Evolutionary conservation across 2,329 filamentous ascomycete species (phyloP).

Genomic region (Pseudogymnoascus sp.): DNA sequence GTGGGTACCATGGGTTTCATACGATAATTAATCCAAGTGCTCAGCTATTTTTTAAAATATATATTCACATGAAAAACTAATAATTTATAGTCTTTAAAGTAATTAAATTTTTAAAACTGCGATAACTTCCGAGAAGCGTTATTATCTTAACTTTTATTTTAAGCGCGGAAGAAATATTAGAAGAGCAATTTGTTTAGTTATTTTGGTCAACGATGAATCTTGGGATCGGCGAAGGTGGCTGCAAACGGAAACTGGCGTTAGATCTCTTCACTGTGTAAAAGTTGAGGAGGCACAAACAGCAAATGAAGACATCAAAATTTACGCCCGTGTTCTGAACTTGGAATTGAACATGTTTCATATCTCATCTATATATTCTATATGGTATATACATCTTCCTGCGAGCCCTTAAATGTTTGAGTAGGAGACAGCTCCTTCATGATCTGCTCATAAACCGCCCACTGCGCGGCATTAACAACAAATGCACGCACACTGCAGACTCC

Average conservation of each 20-base stretch:
- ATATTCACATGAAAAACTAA: neutral
- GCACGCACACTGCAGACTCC: constrained; percentile 78
- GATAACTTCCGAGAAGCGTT: neutral
- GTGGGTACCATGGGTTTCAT: neutral
- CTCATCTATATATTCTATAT: constrained; percentile 9
- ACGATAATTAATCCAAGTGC: neutral
- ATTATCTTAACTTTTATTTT: neutral
- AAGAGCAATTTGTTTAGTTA: neutral
- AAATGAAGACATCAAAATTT: neutral
- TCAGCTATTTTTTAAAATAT: neutral
- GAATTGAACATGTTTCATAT: neutral
- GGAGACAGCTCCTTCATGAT: constrained; percentile 56
- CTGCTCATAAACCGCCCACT: constrained; percentile 90
- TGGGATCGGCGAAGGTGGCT: neutral
- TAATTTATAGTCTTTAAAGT: neutral
- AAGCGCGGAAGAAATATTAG: neutral
- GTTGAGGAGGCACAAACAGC: neutral
- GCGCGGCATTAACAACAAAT: constrained; percentile 88
- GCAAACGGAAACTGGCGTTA: neutral
- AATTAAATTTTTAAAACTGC: too few relatives aligned
- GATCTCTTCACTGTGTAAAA: neutral
- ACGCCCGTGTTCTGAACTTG: too few relatives aligned
- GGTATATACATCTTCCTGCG: constrained; percentile 1
- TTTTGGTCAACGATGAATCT: too few relatives aligned
- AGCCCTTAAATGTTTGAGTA: neutral